A percentile compares a stretch with the other conserved stretches of the same genome.
phyloP scores from a whole-genome alignment of 2,329 filamentous ascomycete species.

The Nakataea oryzae region DNA sequence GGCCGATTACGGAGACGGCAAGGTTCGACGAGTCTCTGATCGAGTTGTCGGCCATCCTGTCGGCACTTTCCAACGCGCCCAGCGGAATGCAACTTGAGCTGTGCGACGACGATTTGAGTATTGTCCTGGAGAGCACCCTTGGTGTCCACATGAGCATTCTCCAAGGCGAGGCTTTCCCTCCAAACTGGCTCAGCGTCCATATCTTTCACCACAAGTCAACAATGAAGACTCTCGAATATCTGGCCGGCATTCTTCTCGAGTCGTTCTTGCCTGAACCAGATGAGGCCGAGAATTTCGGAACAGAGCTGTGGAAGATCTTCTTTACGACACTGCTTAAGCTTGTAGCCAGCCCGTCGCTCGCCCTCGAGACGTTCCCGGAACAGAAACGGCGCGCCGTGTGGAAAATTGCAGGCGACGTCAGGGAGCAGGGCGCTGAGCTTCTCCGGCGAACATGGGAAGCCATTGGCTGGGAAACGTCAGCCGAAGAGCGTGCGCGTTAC shows the following conservation, averaged over 20 bases:
- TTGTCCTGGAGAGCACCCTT: constrained; percentile 67
- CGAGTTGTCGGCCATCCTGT: constrained; percentile 80
- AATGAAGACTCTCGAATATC: constrained; percentile 74
- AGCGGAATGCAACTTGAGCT: constrained; percentile 67
- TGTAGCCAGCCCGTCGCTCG: constrained; percentile 78
- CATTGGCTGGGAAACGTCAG: constrained; percentile 87
- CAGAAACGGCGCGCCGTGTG: constrained; percentile 93
- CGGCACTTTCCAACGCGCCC: constrained; percentile 66
- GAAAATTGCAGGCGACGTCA: constrained; percentile 96
- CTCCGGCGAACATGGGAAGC: constrained; percentile 83
- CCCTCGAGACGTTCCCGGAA: constrained; percentile 91
- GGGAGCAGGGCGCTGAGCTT: constrained; percentile 81
- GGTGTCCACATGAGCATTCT: constrained; percentile 84
- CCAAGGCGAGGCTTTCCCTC: constrained; percentile 79
- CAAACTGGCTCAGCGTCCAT: constrained; percentile 82
- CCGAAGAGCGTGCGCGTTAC: constrained; percentile 69
- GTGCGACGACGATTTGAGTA: constrained; percentile 62
- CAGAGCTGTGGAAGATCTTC: constrained; percentile 86
- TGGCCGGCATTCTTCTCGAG: constrained; percentile 70
- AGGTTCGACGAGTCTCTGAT: constrained; percentile 78
- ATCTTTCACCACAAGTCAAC: constrained; percentile 89
- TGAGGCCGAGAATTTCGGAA: constrained; percentile 85
- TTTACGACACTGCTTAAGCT: constrained; percentile 83
- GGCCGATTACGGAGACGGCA: constrained; percentile 39
- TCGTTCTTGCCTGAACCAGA: constrained; percentile 81